Percentiles rank a stretch among this genome's conserved stretches.
phyloP scores from a whole-genome alignment of 257 asterid species.

The Thymus quinquecostatus region DNA sequence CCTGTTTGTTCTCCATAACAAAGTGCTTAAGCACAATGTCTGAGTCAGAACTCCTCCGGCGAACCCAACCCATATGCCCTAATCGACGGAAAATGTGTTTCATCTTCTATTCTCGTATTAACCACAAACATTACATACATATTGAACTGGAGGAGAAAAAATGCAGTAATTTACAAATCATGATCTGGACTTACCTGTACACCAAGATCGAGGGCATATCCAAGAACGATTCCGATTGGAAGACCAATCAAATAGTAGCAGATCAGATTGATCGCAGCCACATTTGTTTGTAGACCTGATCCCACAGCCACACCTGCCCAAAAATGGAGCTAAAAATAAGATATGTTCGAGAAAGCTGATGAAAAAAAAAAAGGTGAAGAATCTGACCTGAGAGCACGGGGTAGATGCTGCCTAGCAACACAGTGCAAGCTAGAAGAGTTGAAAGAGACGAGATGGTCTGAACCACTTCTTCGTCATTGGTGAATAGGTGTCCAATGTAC shows the following conservation, averaged over 20 bases:
- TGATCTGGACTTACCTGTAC: slow-evolving; percentile 32
- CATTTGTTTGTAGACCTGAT: slow-evolving; percentile 54
- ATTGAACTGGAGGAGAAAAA: too few species aligned
- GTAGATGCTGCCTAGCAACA: slow-evolving; percentile 66
- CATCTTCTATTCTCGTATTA: too few species aligned
- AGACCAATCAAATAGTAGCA: slow-evolving; percentile 50
- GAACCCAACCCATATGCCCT: too few species aligned
- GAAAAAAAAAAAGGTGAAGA: not conserved
- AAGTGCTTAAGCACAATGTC: too few species aligned
- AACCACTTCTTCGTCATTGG: slow-evolving; percentile 50
- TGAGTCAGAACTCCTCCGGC: too few species aligned
- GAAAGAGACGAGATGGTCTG: slow-evolving; percentile 57
- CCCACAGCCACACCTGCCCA: slow-evolving; percentile 61
- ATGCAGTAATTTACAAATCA: too few species aligned
- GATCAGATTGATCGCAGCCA: slow-evolving; percentile 44
- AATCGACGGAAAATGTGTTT: too few species aligned
- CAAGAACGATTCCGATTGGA: slow-evolving; percentile 54
- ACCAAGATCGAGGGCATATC: slow-evolving; percentile 37
- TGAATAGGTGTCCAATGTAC: slow-evolving; percentile 61
- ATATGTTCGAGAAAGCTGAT: not conserved
- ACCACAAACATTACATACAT: too few species aligned
- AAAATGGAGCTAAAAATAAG: not conserved
- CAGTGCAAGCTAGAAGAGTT: slow-evolving; percentile 54
- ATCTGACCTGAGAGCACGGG: slow-evolving; percentile 67
- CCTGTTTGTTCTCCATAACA: too few species aligned